Base-by-base conservation (phyloP, 1,284 basidiomycete genomes). In the Pterulicium gracile region DNA sequence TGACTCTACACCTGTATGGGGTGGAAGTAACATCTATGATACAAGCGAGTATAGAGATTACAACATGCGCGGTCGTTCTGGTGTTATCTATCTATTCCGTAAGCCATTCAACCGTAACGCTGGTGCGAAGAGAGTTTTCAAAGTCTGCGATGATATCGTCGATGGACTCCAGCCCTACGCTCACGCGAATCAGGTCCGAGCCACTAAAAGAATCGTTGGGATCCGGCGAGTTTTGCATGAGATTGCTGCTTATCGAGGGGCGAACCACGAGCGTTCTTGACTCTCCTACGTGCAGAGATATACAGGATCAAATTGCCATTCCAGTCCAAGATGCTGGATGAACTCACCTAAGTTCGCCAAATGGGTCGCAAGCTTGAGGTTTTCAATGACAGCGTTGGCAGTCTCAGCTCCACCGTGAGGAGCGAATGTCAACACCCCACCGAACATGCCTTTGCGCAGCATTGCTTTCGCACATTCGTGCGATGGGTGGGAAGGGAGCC, bases 111-210 rank as follows among this genome's bases (percentile, higher is more conserved):
- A n/a, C n/a, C n/a, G n/a, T n/a, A n/a, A n/a, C n/a, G n/a, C n/a
- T n/a, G n/a, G n/a, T n/a, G n/a, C n/a, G n/a, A n/a, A n/a, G n/a
- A n/a, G n/a, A n/a, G n/a, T n/a, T n/a, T n/a, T 67, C 66, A 54
- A 79, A 78, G 61, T 80, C 77, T 15, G 72, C 73, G 50, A 78
- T 75, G 58, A 77, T 77, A 51, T 77, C 74, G 23, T 68, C 65
- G 54, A 81, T 79, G 55, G 67, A 70, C 59, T 81, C 79, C 48
- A 75, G 75, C 18, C 79, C 79, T 46, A 80, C 77, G n/a, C 69
- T 53, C 54, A 81, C 70, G 40, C 79, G 68, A 52, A 81, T 78
- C 22, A 79, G 62, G 53, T 81, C 79, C 24, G 72, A 72, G 4
- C 80, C 77, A 32, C 79, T 78, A 23, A 14, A 21, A 21, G 42